Evolutionary conservation across 176 grass and related monocot species (phyloP).

Genomic region (Phoenix dactylifera): DNA sequence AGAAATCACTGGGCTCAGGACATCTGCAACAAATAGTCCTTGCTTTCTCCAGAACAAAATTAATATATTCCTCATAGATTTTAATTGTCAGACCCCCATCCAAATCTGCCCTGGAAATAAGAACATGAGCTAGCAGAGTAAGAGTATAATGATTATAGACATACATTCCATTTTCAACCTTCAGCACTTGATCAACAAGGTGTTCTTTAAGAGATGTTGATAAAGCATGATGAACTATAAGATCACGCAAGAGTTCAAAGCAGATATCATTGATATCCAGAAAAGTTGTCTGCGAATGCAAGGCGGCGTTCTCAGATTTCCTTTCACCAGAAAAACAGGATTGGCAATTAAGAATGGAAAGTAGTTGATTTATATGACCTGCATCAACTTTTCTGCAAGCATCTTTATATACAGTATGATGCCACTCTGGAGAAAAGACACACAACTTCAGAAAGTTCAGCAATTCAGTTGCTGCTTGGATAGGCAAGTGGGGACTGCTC

Average conservation of each 20-base stretch:
- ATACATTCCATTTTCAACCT: conserved; percentile 61
- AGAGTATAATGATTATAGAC: conserved; percentile 68
- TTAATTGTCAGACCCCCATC: conserved; percentile 39
- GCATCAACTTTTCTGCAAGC: conserved; percentile 53
- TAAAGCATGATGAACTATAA: conserved; percentile 53
- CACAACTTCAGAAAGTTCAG: conserved; percentile 63
- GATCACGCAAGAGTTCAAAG: conserved; percentile 60
- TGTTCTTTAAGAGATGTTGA: conserved; percentile 52
- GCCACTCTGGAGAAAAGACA: conserved; percentile 71
- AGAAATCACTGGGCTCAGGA: conserved; percentile 43
- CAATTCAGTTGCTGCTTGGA: conserved; percentile 68
- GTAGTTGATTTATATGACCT: conserved; percentile 61
- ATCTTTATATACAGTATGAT: conserved; percentile 44
- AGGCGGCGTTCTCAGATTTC: conserved; percentile 25
- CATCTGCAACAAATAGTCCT: conserved; percentile 29
- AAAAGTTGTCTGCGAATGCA: conserved; percentile 19
- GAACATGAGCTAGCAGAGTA: conserved; percentile 59
- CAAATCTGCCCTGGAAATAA: conserved; percentile 45
- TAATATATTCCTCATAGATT: conserved; percentile 52
- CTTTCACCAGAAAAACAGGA: conserved; percentile 45
- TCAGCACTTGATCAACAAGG: conserved; percentile 72
- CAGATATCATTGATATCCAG: conserved; percentile 47
- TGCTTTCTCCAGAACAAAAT: conserved; percentile 56
- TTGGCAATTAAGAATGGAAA: conserved; percentile 59
- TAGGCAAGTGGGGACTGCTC: conserved; percentile 40